Evolutionary conservation across 768 basidiomycete species (phyloP), one percentile per base, ranked within the genome.

Genomic region (Tubosaeta sp.): DNA sequence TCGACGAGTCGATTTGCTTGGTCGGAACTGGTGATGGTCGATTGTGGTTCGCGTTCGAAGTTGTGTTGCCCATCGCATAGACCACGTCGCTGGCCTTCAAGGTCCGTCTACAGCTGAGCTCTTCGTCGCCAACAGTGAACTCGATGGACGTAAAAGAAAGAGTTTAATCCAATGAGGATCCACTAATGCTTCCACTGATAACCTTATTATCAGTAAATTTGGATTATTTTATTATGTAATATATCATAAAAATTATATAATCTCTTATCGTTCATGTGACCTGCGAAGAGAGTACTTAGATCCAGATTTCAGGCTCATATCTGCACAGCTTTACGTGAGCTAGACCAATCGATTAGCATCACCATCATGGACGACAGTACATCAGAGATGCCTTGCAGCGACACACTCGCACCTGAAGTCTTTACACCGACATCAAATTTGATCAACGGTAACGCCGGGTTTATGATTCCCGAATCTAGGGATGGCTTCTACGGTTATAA

Each of bases 401-500:
- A 29, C 9, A 27, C 27, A n/a, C 7, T 12, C n/a, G 19, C 42
- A 30, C 18, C 27, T 10, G 43, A 30, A 19, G 21, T 13, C 18
- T 19, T 30, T 25, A 18, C 13, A 19, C 18, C 12, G 27, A 6
- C 43, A 12, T 30, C 43, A 16, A 30, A 21, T 3, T 19, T 30
- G 29, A 12, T n/a, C n/a, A 22, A 31, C 30, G 52, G 48, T 13
- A 30, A 48, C 27, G 58, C 68, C 5, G 69, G 68, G 2, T 58
- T 80, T 36, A 56, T 69, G 36, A 68, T 71, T 18, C 71, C 75
- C 9, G 76, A 85, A 57, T 67, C 80, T 3, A 77, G 79, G 55
- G 87, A 90, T 60, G 86, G 83, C 0, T 91, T 83, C 68, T 92
- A 87, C 64, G 84, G 84, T 9, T 92, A 92, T 66, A 73, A 73